phyloP scores from a whole-genome alignment of 768 basidiomycete species.

The Crepidotus variabilis region DNA sequence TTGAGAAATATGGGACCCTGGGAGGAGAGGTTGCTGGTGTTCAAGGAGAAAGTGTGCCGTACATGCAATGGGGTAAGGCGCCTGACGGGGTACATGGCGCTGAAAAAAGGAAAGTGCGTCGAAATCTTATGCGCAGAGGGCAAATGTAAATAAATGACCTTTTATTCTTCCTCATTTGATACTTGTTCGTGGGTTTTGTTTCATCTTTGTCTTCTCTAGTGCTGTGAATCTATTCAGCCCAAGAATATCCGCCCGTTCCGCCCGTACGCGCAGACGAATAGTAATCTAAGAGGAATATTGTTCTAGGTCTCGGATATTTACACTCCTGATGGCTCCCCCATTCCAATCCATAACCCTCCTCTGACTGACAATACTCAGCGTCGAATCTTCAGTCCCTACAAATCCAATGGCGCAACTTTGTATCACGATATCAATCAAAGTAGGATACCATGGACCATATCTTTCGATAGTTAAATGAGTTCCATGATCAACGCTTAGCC shows the following conservation, averaged over 20 bases:
- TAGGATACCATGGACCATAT: constrained; percentile 43
- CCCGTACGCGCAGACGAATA: no score
- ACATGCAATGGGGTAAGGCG: constrained; percentile 70
- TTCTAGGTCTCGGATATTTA: not conserved
- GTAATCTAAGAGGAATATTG: not conserved
- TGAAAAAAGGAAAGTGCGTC: constrained; percentile 67
- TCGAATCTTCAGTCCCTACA: constrained; percentile 55
- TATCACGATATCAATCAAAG: constrained; percentile 51
- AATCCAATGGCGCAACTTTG: constrained; percentile 56
- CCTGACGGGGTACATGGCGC: constrained; percentile 59
- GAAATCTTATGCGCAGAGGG: constrained; percentile 84
- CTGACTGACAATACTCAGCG: constrained; percentile 51
- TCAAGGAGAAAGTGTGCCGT: constrained; percentile 61
- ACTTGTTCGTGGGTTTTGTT: no score
- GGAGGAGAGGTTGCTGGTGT: constrained; percentile 40
- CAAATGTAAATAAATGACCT: constrained; percentile 44
- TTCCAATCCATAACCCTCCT: constrained; percentile 59
- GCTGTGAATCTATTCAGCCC: no score
- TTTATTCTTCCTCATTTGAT: no score
- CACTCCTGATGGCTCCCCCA: constrained; percentile 24
- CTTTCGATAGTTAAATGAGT: constrained; percentile 24
- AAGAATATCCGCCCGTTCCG: no score
- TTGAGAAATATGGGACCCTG: constrained; percentile 27
- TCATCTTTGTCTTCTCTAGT: not conserved
- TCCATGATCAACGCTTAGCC: constrained; percentile 38